Evolutionary conservation across 1,139 yeast species (phyloP), one percentile per base, ranked within the genome.

Genomic region (Hyphopichia fennica): DNA sequence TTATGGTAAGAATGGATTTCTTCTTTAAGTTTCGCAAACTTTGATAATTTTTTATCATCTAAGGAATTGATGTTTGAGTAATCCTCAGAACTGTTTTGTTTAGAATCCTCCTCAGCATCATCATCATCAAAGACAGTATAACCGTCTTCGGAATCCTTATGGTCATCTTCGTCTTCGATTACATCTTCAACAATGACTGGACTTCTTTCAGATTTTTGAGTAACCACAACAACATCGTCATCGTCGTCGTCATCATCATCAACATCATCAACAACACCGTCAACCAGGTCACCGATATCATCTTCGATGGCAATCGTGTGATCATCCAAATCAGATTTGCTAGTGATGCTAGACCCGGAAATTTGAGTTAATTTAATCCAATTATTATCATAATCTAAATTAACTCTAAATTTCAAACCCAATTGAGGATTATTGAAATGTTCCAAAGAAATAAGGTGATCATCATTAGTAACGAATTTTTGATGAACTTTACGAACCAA

Each of bases 371-470:
- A 31, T 7, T 19, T 19, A 16, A 37, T 14, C 13, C 30, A n/a
- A 1, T 17, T 4, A 27, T 27, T 29, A 5, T 30, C 39, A 19
- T 40, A 36, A 14, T 43, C 38, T 31, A 53, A 41, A 1, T 32
- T 38, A 25, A 63, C 48, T 13, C 38, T 49, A 44, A 63, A 69
- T 15, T 46, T 37, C 38, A 67, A 53, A 13, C 60, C 63, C 29
- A 67, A 47, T 19, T 46, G 39, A 1, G 71, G 63, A 20, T 49
- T 43, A 5, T 49, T 54, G 49, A 69, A 69, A 11, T 53, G 52
- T 2, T 41, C 34, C 32, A 66, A 48, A 5, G 61, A 58, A 34
- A 67, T 54, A 2, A 35, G 32, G 9, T 40, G 42, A 14, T 33
- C 22, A 3, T 17, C 34, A 14, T 33, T 22, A 27, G 17, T 6